Conservation (phyloP, 2,329 filamentous ascomycete genomes). For the Pseudogymnoascus destructans region DNA sequence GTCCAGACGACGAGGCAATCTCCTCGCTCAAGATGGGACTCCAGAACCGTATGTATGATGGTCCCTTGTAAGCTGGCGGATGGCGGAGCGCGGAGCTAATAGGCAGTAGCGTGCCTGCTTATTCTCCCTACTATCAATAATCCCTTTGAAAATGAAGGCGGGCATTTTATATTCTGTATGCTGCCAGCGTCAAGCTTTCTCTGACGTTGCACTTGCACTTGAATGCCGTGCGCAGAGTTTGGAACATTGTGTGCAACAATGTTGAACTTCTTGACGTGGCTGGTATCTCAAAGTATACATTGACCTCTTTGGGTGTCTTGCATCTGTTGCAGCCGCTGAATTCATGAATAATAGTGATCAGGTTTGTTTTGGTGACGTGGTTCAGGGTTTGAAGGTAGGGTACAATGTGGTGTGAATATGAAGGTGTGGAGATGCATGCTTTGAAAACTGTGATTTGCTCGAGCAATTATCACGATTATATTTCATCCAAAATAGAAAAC, state of each 20-base stretch:
- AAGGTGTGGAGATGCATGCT: too few species aligned
- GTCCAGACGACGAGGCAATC: not conserved
- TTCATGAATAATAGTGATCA: not conserved
- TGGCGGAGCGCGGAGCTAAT: not conserved
- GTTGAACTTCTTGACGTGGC: not conserved
- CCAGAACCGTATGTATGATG: not conserved
- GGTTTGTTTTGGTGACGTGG: not conserved
- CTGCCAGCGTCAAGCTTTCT: not conserved
- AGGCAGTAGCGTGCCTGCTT: not conserved
- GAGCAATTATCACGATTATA: not conserved
- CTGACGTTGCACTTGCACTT: not conserved
- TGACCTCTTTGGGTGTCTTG: not conserved
- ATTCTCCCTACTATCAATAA: not conserved
- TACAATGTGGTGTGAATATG: not conserved
- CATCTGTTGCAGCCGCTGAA: not conserved
- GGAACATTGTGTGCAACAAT: not conserved
- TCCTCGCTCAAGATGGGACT: not conserved
- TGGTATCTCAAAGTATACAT: not conserved
- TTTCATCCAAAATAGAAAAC: not conserved
- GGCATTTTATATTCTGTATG: not conserved
- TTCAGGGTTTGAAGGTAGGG: not conserved
- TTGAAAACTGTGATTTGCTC: not conserved
- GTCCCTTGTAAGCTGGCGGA: not conserved
- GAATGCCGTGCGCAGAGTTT: not conserved
- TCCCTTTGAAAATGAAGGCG: not conserved